Base-by-base conservation (phyloP, 129 eudicot species). In the sunflower (Helianthus annuus) region DNA sequence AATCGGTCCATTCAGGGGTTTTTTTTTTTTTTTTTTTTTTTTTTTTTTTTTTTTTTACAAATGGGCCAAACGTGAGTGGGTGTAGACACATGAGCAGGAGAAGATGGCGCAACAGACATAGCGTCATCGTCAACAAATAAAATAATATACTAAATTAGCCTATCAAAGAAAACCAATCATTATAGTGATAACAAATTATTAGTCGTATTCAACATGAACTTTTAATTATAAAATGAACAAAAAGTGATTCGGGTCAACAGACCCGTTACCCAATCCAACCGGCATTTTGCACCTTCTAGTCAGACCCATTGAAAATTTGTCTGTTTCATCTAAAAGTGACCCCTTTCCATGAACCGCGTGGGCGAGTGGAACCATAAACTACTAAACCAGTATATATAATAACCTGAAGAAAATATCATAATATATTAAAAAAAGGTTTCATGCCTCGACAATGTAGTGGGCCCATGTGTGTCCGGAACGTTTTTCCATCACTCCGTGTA, bases 361-460 rank as follows among this genome's bases (percentile, higher is more conserved):
- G 52, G 27, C 72, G 34, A 69, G n/a, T 46, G 9, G 10, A 22
- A 13, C 19, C 19, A 19, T 32, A 68, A 15, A 49, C 48, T 45
- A 8, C 46, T 5, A 34, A 14, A 8, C 46, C 4, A 45, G 14
- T 5, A 5, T 17, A 48, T 53, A n/a, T 19, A 7, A 27, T 63
- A 17, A 39, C 60, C n/a, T 34, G 32, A 17, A 59, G 22, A 56
- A n/a, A 5, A 13, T 12, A 40, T 12, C 53, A 29, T 16, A 55
- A 1, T 38, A 3, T 27, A 6, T 40, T 45, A 2, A 27, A 66
- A 69, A 36, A 5, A 11, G 27, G 48, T 57, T 7, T 34, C 75
- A 76, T 87, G 84, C 98, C 87, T 89, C 88, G 0, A 93, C 88
- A 71, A 89, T 63, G 67, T 89, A 93, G 73, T 77, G 86, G 8